Evolutionary conservation across 257 asterid genomes (phyloP), one percentile per base, ranked within the genome.

Genomic region (Mentha longifolia): DNA sequence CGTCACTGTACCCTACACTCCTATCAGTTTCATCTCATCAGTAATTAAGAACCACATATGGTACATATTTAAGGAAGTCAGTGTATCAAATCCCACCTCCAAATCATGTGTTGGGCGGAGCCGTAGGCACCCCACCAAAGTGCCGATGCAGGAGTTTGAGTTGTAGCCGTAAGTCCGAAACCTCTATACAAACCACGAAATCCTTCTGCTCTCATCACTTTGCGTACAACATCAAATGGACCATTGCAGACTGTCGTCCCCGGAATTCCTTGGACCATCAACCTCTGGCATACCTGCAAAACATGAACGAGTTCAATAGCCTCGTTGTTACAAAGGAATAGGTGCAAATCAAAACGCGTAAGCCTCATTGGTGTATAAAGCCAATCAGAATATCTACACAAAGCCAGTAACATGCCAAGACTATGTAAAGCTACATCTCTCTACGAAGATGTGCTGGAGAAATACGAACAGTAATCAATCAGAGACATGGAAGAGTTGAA

Each of bases 111-210:
- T 64, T 94, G 97, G 20, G 98, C 88, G 46, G 91, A 73, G 70
- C 95, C 97, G 72, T 94, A 94, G 50, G 92, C 87, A 77, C 96
- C 96, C 98, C 97, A 94, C 98, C 98, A 94, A 56, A 94, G 92
- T 16, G 98, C 98, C 9, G 92, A 81, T 72, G 97, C 98, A 76
- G 98, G 92, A 63, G 98, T 66, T 73, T 91, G 98, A 7, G 85
- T 81, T 55, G 81, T 57, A 66, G 87, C 91, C 37, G 96, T 91
- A 65, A 94, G 83, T 55, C 97, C 97, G 70, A 94, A 94, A 39
- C 98, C 98, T 80, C 98, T 85, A 50, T 89, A 94, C 22, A 94
- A 63, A 28, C 98, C 98, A 54, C 96, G 87, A 25, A 85, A 55
- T 19, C 98, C 98, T 80, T 94, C 96, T n/a, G 81, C 82, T 61